Conservation (phyloP, 495 filamentous ascomycete genomes). For the Penicillium fimorum region DNA sequence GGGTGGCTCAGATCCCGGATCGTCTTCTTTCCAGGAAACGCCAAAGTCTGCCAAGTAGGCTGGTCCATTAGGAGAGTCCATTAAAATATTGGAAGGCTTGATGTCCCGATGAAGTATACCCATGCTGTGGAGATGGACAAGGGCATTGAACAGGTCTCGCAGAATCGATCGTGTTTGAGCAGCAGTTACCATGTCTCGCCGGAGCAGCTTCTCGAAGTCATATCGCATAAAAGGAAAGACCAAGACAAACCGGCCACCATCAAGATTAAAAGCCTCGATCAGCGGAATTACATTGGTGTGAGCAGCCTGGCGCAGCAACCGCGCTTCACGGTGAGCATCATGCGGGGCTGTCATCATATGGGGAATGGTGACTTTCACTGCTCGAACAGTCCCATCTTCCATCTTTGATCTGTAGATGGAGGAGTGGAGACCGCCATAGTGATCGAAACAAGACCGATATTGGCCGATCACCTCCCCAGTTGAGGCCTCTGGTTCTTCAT, state of each 20-base stretch:
- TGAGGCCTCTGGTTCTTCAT: slow-evolving; percentile 9
- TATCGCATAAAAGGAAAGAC: slow-evolving; percentile 81
- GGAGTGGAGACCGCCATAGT: slow-evolving; percentile 77
- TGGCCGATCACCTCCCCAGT: slow-evolving; percentile 61
- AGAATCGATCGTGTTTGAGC: slow-evolving; percentile 51
- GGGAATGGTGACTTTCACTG: slow-evolving; percentile 86
- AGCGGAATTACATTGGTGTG: slow-evolving; percentile 61
- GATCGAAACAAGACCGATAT: slow-evolving; percentile 67
- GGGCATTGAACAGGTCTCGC: slow-evolving; percentile 66
- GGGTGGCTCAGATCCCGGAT: slow-evolving; percentile 58
- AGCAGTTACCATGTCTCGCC: slow-evolving; percentile 42
- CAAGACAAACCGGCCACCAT: slow-evolving; percentile 68
- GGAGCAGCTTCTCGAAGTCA: slow-evolving; percentile 65
- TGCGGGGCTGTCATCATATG: slow-evolving; percentile 74
- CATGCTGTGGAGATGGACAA: slow-evolving; percentile 66
- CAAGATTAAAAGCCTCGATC: slow-evolving; percentile 65
- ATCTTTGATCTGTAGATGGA: slow-evolving; percentile 66
- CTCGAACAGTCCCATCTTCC: slow-evolving; percentile 48
- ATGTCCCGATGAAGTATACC: slow-evolving; percentile 90
- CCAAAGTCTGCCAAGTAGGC: slow-evolving; percentile 88
- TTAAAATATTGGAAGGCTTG: slow-evolving; percentile 86
- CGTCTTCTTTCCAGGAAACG: slow-evolving; percentile 73
- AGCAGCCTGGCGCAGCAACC: slow-evolving; percentile 58
- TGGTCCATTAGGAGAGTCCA: slow-evolving; percentile 63
- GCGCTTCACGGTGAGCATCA: slow-evolving; percentile 71